These are phyloP conservation scores for Epichloe brachyelytri DNA, from an alignment of 2,329 filamentous ascomycete genomes.

Conservation along the genomic window DNA sequence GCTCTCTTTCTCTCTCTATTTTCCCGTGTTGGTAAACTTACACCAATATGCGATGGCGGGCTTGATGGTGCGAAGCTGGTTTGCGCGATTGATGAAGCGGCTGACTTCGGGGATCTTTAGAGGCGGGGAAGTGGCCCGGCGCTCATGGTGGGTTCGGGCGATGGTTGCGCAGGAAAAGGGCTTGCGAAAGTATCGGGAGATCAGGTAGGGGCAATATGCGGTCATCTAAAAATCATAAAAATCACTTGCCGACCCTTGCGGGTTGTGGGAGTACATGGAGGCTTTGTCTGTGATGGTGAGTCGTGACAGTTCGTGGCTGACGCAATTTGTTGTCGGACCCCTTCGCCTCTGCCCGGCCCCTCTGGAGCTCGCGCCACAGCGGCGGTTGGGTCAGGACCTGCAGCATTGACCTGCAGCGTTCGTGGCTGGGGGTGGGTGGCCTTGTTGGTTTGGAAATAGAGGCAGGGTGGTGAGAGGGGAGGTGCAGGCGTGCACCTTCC, in stretches of 20 bases:
- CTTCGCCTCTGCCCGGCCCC: no score
- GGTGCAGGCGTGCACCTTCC: no score
- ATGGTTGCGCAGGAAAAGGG: background rate
- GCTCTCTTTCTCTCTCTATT: background rate
- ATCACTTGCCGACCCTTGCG: background rate
- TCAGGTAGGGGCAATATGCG: background rate
- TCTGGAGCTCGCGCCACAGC: conserved; percentile 1
- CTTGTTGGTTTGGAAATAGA: background rate
- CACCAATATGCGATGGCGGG: conserved; percentile 94
- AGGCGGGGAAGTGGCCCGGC: conserved; percentile 33
- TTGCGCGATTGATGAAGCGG: conserved; percentile 71
- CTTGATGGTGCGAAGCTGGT: conserved; percentile 72
- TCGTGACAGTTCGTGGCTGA: background rate
- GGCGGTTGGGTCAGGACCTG: background rate
- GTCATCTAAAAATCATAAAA: no score
- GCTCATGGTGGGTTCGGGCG: conserved; percentile 37
- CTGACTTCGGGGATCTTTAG: conserved; percentile 72
- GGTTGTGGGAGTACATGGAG: background rate
- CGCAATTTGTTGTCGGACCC: no score
- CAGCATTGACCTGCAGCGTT: background rate
- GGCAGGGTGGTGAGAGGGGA: no score
- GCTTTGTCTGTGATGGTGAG: background rate
- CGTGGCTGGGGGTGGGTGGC: background rate
- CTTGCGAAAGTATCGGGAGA: no score
- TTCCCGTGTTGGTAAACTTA: conserved; percentile 32